Base-by-base conservation (phyloP, 228 moss, liverwort and hornwort species). In the Sphagnum magellanicum region DNA sequence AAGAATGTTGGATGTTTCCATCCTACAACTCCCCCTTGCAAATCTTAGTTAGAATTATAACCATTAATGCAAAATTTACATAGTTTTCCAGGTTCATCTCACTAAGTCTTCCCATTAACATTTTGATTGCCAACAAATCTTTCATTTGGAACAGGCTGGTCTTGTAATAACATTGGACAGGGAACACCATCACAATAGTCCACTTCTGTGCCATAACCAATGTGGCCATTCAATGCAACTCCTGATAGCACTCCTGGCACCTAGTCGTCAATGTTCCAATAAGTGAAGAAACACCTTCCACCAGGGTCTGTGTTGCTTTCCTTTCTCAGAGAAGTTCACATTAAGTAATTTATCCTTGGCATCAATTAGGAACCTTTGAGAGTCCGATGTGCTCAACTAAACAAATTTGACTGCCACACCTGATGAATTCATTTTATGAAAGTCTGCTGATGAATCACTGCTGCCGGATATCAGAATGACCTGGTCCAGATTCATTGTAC, bases 231-330 rank as follows among this genome's bases (percentile, higher is more conserved):
- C 6, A 78, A 73, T 11, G 79, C 50, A 61, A 78, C 48, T 60
- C 63, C 74, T 6, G 70, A 68, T 58, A 75, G 16, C 48, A 77
- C 8, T 52, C 61, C 48, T 16, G 64, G 74, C 11, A 51, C 67
- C 71, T 82, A 69, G 4, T 74, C 78, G 80, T 81, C 75, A 46
- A 85, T 81, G 53, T 81, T 87, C 50, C 89, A 78, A 66, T 88
- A 81, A 0, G 90, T 76, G 6, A 79, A 92, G 75, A 58, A 92
- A 85, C 50, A 74, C 68, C 78, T 87, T 92, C 92, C 95, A 95
- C 90, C 92, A 89, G 4, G 92, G 85, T 63, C 89, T 90, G 67
- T 76, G 85, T 70, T 82, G 88, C n/a, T 74, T 70, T 49, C 16
- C 77, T 61, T 71, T 66, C 61, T 75, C 81, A 50, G 81, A 71